These are phyloP conservation scores for Tetrahymena thermophila DNA, from an alignment of 73 alveolate species.

Conservation along the genomic window DNA sequence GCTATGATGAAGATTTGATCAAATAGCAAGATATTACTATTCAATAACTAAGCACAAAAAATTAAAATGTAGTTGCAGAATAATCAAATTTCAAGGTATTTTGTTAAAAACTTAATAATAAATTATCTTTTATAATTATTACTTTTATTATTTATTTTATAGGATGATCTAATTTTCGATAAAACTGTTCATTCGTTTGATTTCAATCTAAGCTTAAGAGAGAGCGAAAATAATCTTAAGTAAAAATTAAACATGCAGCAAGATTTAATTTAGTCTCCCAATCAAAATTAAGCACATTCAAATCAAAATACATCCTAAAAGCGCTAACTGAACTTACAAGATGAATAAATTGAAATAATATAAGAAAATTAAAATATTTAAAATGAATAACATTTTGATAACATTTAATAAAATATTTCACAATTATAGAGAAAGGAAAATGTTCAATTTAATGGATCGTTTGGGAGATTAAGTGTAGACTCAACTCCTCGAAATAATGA, in stretches of 20 bases:
- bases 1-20: neutral
- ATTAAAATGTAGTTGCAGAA: neutral
- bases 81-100: neutral
- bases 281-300: neutral
- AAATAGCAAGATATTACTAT: neutral
- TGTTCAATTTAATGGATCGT: neutral
- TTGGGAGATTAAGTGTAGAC: neutral
- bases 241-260: neutral
- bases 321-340: neutral
- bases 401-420: too few species aligned
- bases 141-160: neutral
- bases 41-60: neutral
- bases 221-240: neutral
- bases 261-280: neutral
- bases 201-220: neutral
- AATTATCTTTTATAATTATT: neutral
- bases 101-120: neutral
- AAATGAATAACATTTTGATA: neutral
- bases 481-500: neutral
- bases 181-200: neutral
- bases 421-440: neutral
- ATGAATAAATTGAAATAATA: neutral
- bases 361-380: neutral
- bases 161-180: neutral
- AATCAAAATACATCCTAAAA: neutral